Conservation (phyloP, 1,284 basidiomycete species). For the Pseudozyma pruni region DNA sequence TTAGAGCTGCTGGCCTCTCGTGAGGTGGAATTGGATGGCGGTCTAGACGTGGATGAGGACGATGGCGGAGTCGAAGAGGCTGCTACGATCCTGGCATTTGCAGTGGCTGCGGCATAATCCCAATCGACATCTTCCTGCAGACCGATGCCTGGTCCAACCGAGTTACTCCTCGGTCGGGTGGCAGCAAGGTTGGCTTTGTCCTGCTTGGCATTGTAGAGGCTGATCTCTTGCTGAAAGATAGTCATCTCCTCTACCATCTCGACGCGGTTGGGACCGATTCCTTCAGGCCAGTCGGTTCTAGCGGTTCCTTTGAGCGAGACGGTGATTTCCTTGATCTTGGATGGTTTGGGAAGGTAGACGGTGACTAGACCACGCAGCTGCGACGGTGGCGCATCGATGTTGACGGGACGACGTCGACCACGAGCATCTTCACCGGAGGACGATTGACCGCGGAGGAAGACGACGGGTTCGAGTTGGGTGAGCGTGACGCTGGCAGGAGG, state of each 20-base stretch:
- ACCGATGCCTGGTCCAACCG: slow-evolving; percentile 79
- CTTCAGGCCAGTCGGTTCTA: slow-evolving; percentile 83
- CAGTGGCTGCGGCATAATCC: slow-evolving; percentile 59
- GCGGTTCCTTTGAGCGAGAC: slow-evolving; percentile 80
- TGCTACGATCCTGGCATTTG: neutral
- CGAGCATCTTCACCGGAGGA: slow-evolving; percentile 54
- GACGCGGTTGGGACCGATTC: slow-evolving; percentile 80
- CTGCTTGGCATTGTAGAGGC: slow-evolving; percentile 73
- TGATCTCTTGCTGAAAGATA: slow-evolving; percentile 78
- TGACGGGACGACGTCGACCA: slow-evolving; percentile 48
- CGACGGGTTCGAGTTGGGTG: slow-evolving; percentile 61
- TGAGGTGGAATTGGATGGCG: neutral
- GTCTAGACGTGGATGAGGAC: slow-evolving; percentile 2
- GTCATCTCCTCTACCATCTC: slow-evolving; percentile 84
- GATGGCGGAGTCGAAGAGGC: too few species aligned
- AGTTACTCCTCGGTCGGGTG: slow-evolving; percentile 72
- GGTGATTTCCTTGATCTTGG: slow-evolving; percentile 85
- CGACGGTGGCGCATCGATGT: slow-evolving; percentile 74
- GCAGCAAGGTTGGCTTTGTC: slow-evolving; percentile 10
- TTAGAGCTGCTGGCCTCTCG: neutral
- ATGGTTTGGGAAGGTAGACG: slow-evolving; percentile 82
- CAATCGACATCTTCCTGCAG: slow-evolving; percentile 69
- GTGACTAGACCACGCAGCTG: slow-evolving; percentile 88
- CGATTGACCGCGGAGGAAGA: slow-evolving; percentile 62
- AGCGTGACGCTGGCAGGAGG: slow-evolving; percentile 47